Evolutionary conservation across 495 filamentous ascomycete species (phyloP), one percentile per base, ranked within the genome.

Genomic region (Talaromyces proteolyticus): DNA sequence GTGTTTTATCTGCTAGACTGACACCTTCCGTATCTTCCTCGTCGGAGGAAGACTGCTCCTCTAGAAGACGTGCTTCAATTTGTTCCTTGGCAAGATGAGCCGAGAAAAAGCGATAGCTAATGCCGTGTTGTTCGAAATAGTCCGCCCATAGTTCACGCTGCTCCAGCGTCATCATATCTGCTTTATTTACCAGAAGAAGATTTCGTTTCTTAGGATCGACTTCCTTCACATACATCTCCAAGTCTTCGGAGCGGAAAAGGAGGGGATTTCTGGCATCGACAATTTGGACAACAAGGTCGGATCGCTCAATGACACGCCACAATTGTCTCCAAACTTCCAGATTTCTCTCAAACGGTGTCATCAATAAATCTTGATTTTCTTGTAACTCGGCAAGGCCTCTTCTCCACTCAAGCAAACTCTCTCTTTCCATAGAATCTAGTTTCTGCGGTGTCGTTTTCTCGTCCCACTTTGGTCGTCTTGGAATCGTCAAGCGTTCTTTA

Each of bases 271-370:
- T 75, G 4, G 94, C 94, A 73, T 99, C 94, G 53, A 97, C 94
- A 71, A 99, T 99, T 74, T 99, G 94, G 42, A 97, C 93, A 2
- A 99, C 81, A 20, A 99, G 70, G 66, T 99, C 93, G 7, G 89
- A 95, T 20, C 94, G 79, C 73, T 99, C 94, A 57, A 99, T 95
- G 43, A 99, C 94, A 69, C 94, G 81, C 94, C 94, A 99, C 57
- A 99, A 61, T 66, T 99, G 94, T 62, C 94, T 81, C 94, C 94
- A 99, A 43, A 99, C 91, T 65, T 99, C 94, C 52, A 99, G 56
- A 66, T 99, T 99, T 26, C 93, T 79, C 76, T 99, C 94, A 59
- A 99, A 99, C 0, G 94, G 94, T 2, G 94, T 99, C 91, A 99
- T 94, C 46, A 97, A 73, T 48, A 99, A 72, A 65, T 97, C 94